Base-by-base conservation (phyloP, 2,329 filamentous ascomycete species). In the Pyrenophora tritici-repentis region DNA sequence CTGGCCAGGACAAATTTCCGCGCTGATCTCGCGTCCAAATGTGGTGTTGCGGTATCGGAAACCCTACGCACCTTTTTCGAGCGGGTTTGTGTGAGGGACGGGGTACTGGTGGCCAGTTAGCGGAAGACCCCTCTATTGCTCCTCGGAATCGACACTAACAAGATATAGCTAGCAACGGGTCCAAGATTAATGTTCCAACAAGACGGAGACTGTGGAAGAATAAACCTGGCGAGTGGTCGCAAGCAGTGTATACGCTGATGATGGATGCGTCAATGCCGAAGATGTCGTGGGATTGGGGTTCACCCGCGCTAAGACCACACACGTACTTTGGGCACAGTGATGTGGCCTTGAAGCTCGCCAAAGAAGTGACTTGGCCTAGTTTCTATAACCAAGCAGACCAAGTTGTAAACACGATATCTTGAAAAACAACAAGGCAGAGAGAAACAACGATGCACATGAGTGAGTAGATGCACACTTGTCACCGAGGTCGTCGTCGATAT, bases 31-130 rank as follows among this genome's bases (percentile, higher is more conserved):
- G 42, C 31, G 34, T 36, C 26, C 8, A 44, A 39, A 41, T 18
- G 26, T 34, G 33, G 54, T 41, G 50, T 47, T 52, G 53, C 31
- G 57, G 51, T 38, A 32, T 42, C 36, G 53, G 38, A 49, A 58
- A 50, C 47, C 60, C 33, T 58, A 68, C 66, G 60, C 66, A 71
- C 66, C 67, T 70, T 58, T 64, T 67, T 62, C 60, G 59, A 58
- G 44, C 46, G 58, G 58, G 58, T 59, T 66, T 57, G 50, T 61
- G 60, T 60, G 59, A 60, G 53, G 52, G 53, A 55, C 56, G 57
- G 61, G 57, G 61, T 63, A 58, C 67, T 72, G 62, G 56, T 62
- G 60, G 58, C 39, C 56, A 61, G 58, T 72, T 67, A 72, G 69
- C 63, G 65, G 64, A 63, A 59, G 60, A 49, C 66, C 64, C 69